Evolutionary conservation across 306 rosid genomes (phyloP), one percentile per base, ranked within the genome.

Genomic region (Castanea mollissima): DNA sequence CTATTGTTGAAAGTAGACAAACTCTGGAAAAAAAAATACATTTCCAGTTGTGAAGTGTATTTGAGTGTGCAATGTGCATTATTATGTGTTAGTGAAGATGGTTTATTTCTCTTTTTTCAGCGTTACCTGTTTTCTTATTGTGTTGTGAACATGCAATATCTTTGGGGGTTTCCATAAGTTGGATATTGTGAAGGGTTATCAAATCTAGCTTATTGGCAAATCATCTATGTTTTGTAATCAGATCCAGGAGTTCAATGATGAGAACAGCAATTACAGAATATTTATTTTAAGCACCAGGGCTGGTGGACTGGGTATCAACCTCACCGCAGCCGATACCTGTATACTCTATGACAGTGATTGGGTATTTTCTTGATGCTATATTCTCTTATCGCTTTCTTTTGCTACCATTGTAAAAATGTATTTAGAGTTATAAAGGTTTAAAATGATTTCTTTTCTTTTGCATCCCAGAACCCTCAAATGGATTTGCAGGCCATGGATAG

Each of bases 401-500:
- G 19, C 32, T 55, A 34, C 34, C 38, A 49, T 15, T 46, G 12
- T 12, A 9, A 16, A 19, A 59, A 27, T 54, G 32, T 51, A 75
- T 52, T 16, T 58, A 25, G 16, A 32, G 41, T 58, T 25, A 11
- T 31, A 25, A 38, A 60, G 29, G 19, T 58, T 19, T 41, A 62
- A 72, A 68, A 27, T 79, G 55, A 77, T 83, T 31, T 29, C 41
- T 65, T 81, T 76, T 15, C 68, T 25, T 83, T 76, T 77, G 84
- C 79, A 67, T 69, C 63, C 60, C 89, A 96, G 98, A 93, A 96
- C 89, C 99, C 99, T 74, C 99, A 96, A 82, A 88, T 88, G 90
- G 99, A 96, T 92, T 85, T 96, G 83, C 99, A 96, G 79, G 99
- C 98, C 79, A 96, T 96, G 99, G 98, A 96, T 87, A 88, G 99